phyloP scores from a whole-genome alignment of 352 stramenopile species.

The Phytophthora foliorum region DNA sequence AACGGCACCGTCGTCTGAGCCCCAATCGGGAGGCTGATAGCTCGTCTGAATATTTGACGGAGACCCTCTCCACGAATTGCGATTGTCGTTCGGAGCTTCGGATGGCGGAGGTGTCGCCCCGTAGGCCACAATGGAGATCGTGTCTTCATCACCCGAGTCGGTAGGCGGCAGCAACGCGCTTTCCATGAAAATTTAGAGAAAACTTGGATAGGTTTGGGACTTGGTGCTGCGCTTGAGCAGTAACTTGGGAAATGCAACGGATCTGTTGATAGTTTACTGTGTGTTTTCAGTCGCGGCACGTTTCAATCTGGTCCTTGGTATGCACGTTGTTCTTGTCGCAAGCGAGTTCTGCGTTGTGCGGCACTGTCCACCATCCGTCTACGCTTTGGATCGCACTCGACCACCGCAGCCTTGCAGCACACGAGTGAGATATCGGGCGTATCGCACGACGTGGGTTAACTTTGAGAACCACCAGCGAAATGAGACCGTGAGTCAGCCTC shows the following conservation, averaged over 20 bases:
- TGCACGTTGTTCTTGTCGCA: constrained; percentile 27
- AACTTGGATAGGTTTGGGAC: background rate
- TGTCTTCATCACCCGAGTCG: constrained; percentile 25
- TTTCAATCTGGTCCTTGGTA: constrained; percentile 34
- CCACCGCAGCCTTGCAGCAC: constrained; percentile 1
- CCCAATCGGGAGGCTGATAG: constrained; percentile 34
- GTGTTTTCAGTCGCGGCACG: constrained; percentile 1
- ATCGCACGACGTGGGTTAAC: constrained; percentile 34
- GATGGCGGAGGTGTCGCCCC: constrained; percentile 14
- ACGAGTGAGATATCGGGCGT: constrained; percentile 34
- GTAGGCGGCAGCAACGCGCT: constrained; percentile 25
- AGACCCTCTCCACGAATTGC: constrained; percentile 31
- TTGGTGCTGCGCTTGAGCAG: constrained; percentile 14
- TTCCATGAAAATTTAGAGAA: constrained; percentile 22
- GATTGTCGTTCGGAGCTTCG: constrained; percentile 3
- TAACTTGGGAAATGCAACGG: constrained; percentile 25
- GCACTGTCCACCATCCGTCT: constrained; percentile 13
- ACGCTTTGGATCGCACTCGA: background rate
- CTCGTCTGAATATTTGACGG: constrained; percentile 8
- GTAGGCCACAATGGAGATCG: constrained; percentile 38
- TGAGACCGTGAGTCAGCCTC: background rate
- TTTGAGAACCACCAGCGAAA: constrained; percentile 30
- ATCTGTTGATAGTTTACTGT: constrained; percentile 4
- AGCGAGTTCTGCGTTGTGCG: constrained; percentile 12
- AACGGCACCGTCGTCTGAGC: constrained; percentile 28